Evolutionary conservation across 2,329 filamentous ascomycete species (phyloP).

Genomic region (Diplodia intermedia): DNA sequence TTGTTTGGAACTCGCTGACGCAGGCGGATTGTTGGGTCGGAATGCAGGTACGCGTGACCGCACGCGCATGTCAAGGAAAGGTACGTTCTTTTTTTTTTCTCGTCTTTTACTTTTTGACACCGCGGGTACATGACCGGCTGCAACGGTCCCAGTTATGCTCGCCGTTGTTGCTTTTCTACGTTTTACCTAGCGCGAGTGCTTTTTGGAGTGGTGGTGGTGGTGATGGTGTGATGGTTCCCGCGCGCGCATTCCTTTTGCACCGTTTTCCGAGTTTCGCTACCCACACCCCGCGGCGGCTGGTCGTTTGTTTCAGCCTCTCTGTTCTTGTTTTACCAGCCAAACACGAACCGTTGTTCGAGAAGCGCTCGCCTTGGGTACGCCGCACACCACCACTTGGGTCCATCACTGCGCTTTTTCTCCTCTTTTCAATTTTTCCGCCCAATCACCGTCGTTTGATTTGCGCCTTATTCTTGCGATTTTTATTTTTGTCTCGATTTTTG

Average conservation of each 20-base stretch:
- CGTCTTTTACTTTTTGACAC: not conserved
- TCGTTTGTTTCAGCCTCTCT: not conserved
- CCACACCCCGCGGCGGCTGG: not conserved
- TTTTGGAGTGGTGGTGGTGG: not conserved
- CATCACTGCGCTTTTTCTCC: not conserved
- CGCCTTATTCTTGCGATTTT: not conserved
- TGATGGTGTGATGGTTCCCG: not conserved
- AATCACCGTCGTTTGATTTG: not conserved
- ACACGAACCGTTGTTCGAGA: not conserved
- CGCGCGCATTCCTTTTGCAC: not conserved
- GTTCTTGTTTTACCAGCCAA: not conserved
- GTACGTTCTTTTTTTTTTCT: constrained; percentile 10
- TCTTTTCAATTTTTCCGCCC: not conserved
- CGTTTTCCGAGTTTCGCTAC: not conserved
- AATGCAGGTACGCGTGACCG: constrained; percentile 33
- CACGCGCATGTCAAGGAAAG: constrained; percentile 33
- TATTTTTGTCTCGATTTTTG: not conserved
- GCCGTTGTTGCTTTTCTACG: not conserved
- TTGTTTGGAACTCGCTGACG: constrained; percentile 13
- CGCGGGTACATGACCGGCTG: not conserved
- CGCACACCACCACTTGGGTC: not conserved
- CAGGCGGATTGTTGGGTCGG: not conserved
- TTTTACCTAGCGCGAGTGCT: not conserved
- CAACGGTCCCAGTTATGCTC: not conserved
- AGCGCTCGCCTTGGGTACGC: not conserved